Percentiles rank a stretch among this genome's conserved stretches.
Conservation (phyloP, 176 grass and related monocot genomes). For the Urochloa ruziziensis region DNA sequence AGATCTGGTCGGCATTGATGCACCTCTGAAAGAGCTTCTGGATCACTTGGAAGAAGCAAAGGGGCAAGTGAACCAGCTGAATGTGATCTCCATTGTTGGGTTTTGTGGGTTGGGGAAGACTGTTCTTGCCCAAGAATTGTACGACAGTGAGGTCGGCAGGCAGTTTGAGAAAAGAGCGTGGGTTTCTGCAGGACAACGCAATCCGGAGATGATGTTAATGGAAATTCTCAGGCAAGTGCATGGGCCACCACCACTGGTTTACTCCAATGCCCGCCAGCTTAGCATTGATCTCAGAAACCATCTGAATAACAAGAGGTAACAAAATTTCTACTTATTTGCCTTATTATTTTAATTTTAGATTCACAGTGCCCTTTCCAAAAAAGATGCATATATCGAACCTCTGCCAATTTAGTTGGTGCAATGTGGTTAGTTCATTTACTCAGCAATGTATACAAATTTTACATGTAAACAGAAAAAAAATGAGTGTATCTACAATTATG, state of each 20-base stretch:
- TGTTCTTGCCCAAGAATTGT: conserved; percentile 5
- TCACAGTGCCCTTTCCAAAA: background rate
- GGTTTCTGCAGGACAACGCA: background rate
- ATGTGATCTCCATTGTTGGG: background rate
- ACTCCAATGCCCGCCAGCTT: background rate
- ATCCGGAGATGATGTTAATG: background rate
- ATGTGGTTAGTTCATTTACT: no score
- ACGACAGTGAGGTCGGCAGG: background rate
- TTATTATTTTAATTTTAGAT: background rate
- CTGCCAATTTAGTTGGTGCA: no score
- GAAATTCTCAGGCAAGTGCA: background rate
- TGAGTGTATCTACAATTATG: background rate
- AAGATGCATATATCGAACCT: no score
- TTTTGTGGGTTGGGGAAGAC: background rate
- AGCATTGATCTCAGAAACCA: background rate
- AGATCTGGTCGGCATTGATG: background rate
- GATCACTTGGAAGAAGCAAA: background rate
- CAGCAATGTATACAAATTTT: no score
- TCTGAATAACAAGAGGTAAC: background rate
- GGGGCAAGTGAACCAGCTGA: background rate
- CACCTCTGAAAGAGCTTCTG: background rate
- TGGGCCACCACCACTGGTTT: background rate
- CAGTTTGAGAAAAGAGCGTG: background rate
- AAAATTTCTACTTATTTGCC: background rate
- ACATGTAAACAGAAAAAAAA: background rate